These are phyloP conservation scores for Rhodotorula sp. DNA, from an alignment of 1,284 basidiomycete species.

Conservation along the genomic window DNA sequence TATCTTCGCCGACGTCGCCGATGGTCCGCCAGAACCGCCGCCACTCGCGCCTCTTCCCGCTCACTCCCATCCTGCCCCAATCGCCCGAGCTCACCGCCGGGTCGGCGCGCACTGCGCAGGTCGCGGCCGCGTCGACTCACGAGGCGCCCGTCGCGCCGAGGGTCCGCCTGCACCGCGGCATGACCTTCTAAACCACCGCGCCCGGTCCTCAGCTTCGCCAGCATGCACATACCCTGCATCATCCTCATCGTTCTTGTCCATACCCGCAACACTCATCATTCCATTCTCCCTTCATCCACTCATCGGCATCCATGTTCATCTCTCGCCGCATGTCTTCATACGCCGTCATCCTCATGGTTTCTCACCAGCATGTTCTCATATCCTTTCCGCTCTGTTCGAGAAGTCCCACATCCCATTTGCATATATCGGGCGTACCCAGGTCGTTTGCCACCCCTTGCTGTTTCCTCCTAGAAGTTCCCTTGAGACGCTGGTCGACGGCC, in stretches of 20 bases:
- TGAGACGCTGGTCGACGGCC: too few species aligned
- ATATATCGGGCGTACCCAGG: too few species aligned
- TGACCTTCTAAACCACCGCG: constrained; percentile 16
- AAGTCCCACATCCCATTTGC: too few species aligned
- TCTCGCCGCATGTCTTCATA: not conserved
- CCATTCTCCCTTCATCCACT: not conserved
- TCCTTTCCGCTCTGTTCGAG: too few species aligned
- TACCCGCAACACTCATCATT: not conserved
- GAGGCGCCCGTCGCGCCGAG: not conserved
- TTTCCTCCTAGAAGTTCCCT: too few species aligned
- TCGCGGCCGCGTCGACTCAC: not conserved
- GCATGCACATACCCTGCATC: not conserved
- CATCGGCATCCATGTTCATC: not conserved
- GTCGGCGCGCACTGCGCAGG: not conserved
- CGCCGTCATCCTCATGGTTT: not conserved
- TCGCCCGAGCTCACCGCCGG: not conserved
- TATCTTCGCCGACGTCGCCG: not conserved
- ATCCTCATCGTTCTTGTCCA: not conserved
- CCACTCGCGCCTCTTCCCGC: constrained; percentile 7
- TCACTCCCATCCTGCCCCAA: constrained; percentile 21
- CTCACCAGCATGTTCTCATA: too few species aligned
- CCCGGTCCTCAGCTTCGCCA: not conserved
- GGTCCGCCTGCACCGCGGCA: constrained; percentile 21
- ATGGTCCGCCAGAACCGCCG: not conserved
- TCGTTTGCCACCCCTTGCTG: too few species aligned